Evolutionary conservation across 768 basidiomycete species (phyloP).

Genomic region (Boletus tylopilopsis): DNA sequence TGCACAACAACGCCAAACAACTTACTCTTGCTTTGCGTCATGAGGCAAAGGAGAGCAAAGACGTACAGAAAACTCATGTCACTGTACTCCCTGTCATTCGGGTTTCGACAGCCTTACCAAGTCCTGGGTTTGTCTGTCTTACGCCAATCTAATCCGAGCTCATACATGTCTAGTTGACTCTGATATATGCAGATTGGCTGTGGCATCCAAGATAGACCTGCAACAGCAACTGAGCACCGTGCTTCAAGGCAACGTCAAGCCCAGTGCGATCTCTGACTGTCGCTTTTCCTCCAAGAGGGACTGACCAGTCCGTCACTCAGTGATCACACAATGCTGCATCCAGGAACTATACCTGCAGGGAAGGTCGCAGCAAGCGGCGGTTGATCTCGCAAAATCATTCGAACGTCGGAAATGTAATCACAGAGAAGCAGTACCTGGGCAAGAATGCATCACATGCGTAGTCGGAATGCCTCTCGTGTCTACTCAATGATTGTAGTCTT

Average conservation of each 20-base stretch:
- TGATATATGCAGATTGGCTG: conserved; percentile 70
- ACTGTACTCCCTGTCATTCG: conserved; percentile 81
- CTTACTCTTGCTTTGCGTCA: conserved; percentile 30
- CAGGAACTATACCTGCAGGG: conserved; percentile 89
- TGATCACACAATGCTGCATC: conserved; percentile 99
- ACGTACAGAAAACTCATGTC: conserved; percentile 93
- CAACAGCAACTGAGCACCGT: conserved; percentile 70
- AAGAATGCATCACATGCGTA: conserved; percentile 78
- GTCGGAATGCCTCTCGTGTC: conserved; percentile 50
- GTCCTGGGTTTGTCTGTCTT: conserved; percentile 59
- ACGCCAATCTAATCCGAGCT: conserved; percentile 1
- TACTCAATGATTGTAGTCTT: conserved; percentile 1
- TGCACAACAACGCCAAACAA: conserved; percentile 28
- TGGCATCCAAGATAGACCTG: conserved; percentile 71
- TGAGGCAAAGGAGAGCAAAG: conserved; percentile 97
- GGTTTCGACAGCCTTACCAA: conserved; percentile 93
- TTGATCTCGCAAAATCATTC: conserved; percentile 89
- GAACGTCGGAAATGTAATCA: conserved; percentile 96
- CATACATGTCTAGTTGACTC: conserved; percentile 63
- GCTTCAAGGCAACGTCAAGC: conserved; percentile 85
- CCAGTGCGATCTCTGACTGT: conserved; percentile 56
- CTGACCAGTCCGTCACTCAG: conserved; percentile 55
- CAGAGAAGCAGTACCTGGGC: conserved; percentile 75
- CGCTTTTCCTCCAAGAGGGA: conserved; percentile 4
- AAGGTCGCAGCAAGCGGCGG: conserved; percentile 62